Conservation (phyloP, 352 stramenopile genomes). For the Globisporangium mamillatum region DNA sequence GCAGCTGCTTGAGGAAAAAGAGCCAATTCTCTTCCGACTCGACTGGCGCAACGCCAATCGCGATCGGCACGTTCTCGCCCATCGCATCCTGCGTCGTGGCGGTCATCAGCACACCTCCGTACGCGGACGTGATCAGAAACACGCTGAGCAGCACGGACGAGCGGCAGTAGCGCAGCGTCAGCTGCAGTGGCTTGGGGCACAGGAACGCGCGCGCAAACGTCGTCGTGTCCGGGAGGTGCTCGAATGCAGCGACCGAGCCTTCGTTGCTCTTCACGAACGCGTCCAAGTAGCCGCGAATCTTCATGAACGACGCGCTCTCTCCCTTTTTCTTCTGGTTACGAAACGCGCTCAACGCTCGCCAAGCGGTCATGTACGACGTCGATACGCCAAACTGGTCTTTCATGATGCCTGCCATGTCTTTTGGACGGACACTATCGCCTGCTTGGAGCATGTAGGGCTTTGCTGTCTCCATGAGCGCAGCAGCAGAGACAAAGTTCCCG, state of each 20-base stretch:
- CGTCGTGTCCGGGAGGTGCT: conserved; percentile 40
- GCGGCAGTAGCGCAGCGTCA: conserved; percentile 53
- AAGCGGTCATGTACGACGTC: conserved; percentile 79
- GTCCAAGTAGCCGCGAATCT: conserved; percentile 61
- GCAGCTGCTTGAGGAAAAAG: conserved; percentile 66
- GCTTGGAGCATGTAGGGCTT: conserved; percentile 68
- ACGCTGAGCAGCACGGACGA: conserved; percentile 63
- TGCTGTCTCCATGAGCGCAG: conserved; percentile 69
- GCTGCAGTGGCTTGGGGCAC: conserved; percentile 58
- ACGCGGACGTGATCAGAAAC: conserved; percentile 61
- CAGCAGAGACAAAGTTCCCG: conserved; percentile 52
- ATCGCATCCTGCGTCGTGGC: conserved; percentile 72
- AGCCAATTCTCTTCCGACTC: conserved; percentile 61
- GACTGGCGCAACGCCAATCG: conserved; percentile 45
- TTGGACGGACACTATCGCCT: conserved; percentile 54
- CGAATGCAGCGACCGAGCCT: conserved; percentile 60
- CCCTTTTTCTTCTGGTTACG: conserved; percentile 65
- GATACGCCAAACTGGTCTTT: conserved; percentile 80
- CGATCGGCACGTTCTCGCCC: conserved; percentile 72
- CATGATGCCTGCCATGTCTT: conserved; percentile 80
- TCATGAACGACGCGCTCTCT: conserved; percentile 67
- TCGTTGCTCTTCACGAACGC: conserved; percentile 55
- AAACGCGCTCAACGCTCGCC: conserved; percentile 67
- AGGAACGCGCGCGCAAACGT: conserved; percentile 67
- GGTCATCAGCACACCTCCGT: conserved; percentile 68